phyloP scores from a whole-genome alignment of 2,329 filamentous ascomycete genomes.

The Aspergillus versicolor region DNA sequence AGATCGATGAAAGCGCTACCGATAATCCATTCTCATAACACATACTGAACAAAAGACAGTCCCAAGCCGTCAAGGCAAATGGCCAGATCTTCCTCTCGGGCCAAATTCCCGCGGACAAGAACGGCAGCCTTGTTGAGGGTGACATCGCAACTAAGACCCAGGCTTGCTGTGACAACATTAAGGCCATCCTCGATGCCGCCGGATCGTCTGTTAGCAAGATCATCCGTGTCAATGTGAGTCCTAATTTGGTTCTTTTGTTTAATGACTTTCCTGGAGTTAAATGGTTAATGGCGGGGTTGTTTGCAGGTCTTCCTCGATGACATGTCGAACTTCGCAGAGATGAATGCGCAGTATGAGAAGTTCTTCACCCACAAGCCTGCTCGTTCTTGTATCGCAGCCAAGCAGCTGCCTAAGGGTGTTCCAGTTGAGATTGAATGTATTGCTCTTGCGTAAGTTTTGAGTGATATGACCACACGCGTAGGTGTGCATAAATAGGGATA shows the following conservation, averaged over 20 bases:
- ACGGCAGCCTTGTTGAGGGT: slow-evolving; percentile 61
- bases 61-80: slow-evolving; percentile 65
- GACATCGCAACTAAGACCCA: slow-evolving; percentile 68
- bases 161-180: slow-evolving; percentile 74
- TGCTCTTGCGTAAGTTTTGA: slow-evolving; percentile 49
- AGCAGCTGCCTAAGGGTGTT: slow-evolving; percentile 62
- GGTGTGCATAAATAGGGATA: neutral
- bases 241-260: neutral
- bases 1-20: too few relatives aligned
- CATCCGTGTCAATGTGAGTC: slow-evolving; percentile 72
- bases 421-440: slow-evolving; percentile 67
- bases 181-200: slow-evolving; percentile 78
- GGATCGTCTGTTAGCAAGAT: slow-evolving; percentile 76
- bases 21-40: neutral
- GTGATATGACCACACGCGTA: neutral
- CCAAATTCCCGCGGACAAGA: slow-evolving; percentile 70
- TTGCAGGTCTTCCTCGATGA: slow-evolving; percentile 76
- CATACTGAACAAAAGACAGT: slow-evolving; percentile 29
- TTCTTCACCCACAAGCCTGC: slow-evolving; percentile 67
- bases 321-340: slow-evolving; percentile 83
- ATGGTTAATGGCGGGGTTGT: neutral
- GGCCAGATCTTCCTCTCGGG: slow-evolving; percentile 70
- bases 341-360: slow-evolving; percentile 72
- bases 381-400: slow-evolving; percentile 62
- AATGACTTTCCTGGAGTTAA: neutral